phyloP scores from a whole-genome alignment of 345 rosid genomes.

The Erysimum cheiranthoides region DNA sequence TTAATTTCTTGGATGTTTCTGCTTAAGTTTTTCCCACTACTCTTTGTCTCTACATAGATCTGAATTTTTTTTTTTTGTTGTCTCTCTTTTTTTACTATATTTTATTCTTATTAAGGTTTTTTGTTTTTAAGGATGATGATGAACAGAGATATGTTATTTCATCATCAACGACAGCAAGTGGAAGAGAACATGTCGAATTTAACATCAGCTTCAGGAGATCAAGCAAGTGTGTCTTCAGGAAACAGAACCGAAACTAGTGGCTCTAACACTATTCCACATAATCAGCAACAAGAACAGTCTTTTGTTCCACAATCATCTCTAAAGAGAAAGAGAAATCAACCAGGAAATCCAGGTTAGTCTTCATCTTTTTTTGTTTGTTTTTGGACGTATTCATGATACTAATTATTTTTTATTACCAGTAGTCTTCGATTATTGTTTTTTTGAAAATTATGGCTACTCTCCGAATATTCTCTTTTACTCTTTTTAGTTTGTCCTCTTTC shows the following conservation, averaged over 20 bases:
- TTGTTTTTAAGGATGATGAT: slow-evolving; percentile 37
- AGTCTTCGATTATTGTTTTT: slow-evolving; percentile 1
- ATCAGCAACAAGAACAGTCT: slow-evolving; percentile 46
- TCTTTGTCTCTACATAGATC: slow-evolving; percentile 44
- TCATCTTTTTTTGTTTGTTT: neutral
- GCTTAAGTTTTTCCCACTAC: slow-evolving; percentile 10
- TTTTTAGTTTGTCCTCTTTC: slow-evolving; percentile 26
- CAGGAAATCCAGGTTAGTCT: slow-evolving; percentile 86
- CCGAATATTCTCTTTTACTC: slow-evolving; percentile 20
- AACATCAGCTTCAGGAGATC: slow-evolving; percentile 74
- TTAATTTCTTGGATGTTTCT: slow-evolving; percentile 41
- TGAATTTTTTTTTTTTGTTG: neutral
- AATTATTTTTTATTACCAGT: slow-evolving; percentile 7
- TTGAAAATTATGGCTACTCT: slow-evolving; percentile 19
- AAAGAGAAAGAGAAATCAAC: slow-evolving; percentile 81
- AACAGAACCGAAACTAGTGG: slow-evolving; percentile 52
- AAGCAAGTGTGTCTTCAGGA: slow-evolving; percentile 63
- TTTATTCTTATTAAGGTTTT: slow-evolving; percentile 9
- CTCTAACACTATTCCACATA: slow-evolving; percentile 32
- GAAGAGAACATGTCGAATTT: slow-evolving; percentile 73
- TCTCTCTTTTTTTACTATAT: neutral
- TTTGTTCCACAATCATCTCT: slow-evolving; percentile 46
- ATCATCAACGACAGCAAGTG: slow-evolving; percentile 47
- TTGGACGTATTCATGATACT: neutral
- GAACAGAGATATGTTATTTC: slow-evolving; percentile 58